Base-by-base conservation (phyloP, 164 flowering plant genomes). In the Liriodendron chinense region DNA sequence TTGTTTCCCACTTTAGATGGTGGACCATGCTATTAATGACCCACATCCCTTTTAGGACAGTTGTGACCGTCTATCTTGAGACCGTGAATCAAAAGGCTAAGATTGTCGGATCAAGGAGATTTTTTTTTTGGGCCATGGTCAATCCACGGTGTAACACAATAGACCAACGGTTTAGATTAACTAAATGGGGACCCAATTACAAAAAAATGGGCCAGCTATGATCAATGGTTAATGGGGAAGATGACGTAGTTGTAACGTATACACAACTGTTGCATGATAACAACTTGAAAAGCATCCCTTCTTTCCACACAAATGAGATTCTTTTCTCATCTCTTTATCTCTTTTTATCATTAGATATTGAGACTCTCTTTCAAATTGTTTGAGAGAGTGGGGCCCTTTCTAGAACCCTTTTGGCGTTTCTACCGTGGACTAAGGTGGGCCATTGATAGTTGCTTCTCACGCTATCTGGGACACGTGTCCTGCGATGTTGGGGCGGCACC, bases 401-500 rank as follows among this genome's bases (percentile, higher is more conserved):
- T 34, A 34, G 43, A 34, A 34, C 72, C 13, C 34, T 61, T 80
- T 66, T n/a, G 1, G 20, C 65, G 14, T 71, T 75, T 75, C 71
- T 69, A 65, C 77, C 75, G 62, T 75, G 67, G 72, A 26, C 23
- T 34, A 9, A 66, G 43, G 21, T 1, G 50, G 56, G 59, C 75
- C 71, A 22, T 20, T 74, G 43, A 34, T 34, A 34, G 43, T 34
- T 34, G 43, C 43, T 6, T 34, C 6, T 34, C 43, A 34, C 43
- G 43, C 43, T 6, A 4, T 7, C 43, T 34, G 43, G 43, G 43
- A 80, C 81, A 71, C 65, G 67, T 74, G 76, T 53, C 73, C 9
- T 57, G 75, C 71, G 72, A 13, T 79, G 68, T 78, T 66, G 70
- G 78, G 82, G 8, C 85, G 83, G 83, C 80, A 75, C 83, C 85